phyloP scores from a whole-genome alignment of 495 filamentous ascomycete species.

The Penicillium robsamsonii region DNA sequence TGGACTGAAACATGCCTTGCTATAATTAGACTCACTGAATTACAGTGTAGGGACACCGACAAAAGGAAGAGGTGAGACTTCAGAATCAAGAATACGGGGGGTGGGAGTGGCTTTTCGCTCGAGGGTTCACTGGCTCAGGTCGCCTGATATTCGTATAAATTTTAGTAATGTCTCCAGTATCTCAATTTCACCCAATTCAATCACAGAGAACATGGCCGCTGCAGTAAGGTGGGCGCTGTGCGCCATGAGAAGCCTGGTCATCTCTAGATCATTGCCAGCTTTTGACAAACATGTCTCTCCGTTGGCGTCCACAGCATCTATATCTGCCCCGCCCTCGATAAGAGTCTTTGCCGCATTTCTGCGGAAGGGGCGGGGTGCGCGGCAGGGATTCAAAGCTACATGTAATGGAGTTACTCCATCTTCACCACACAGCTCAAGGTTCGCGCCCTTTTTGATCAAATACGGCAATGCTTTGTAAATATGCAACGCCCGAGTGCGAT shows the following conservation, averaged over 20 bases:
- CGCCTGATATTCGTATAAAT: constrained; percentile 1
- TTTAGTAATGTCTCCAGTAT: constrained; percentile 15
- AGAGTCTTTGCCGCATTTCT: constrained; percentile 20
- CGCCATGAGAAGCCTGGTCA: constrained; percentile 15
- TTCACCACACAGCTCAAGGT: constrained; percentile 15
- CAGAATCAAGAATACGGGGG: neutral
- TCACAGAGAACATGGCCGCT: constrained; percentile 14
- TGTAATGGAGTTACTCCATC: constrained; percentile 18
- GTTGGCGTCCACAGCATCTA: constrained; percentile 18
- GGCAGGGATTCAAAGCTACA: neutral
- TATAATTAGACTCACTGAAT: neutral
- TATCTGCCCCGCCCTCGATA: constrained; percentile 28
- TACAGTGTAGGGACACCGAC: too few relatives aligned
- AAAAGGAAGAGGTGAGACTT: too few relatives aligned
- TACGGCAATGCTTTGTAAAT: constrained; percentile 22
- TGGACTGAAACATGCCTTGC: too few relatives aligned
- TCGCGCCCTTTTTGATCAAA: constrained; percentile 16
- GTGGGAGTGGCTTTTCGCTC: too few relatives aligned
- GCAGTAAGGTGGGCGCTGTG: constrained; percentile 11
- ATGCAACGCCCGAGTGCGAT: too few relatives aligned
- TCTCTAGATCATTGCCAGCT: constrained; percentile 12
- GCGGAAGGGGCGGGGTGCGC: constrained; percentile 8
- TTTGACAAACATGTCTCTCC: constrained; percentile 21
- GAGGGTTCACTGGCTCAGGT: neutral
- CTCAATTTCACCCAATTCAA: constrained; percentile 11